Percentiles rank a stretch among this genome's conserved stretches.
These are phyloP conservation scores for Fusarium sp. DNA, from an alignment of 2,329 filamentous ascomycete genomes.

Conservation along the genomic window DNA sequence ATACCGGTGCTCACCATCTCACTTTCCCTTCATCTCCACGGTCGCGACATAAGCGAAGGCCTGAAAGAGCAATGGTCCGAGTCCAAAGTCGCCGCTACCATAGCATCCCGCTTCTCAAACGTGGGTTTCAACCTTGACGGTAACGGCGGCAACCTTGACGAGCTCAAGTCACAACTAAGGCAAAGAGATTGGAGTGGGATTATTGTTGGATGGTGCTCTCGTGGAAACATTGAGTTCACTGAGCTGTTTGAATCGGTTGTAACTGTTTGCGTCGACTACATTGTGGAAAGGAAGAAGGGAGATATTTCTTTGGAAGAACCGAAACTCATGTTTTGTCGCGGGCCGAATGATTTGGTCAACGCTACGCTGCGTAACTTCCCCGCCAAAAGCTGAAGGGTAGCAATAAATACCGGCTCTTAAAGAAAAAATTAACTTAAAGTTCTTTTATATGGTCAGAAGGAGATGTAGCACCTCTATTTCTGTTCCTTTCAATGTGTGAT, in stretches of 20 bases:
- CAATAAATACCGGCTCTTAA: too few species aligned
- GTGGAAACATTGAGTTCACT: constrained; percentile 12
- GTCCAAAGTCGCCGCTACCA: not conserved
- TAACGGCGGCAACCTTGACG: not conserved
- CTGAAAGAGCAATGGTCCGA: constrained; percentile 15
- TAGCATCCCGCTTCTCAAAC: constrained; percentile 7
- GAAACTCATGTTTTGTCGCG: constrained; percentile 22
- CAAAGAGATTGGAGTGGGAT: constrained; percentile 1
- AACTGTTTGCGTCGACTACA: not conserved
- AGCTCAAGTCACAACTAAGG: fast-evolving
- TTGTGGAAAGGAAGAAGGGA: not conserved
- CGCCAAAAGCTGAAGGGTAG: too few species aligned
- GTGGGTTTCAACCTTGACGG: constrained; percentile 17
- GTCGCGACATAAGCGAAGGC: not conserved
- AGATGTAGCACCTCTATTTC: too few species aligned
- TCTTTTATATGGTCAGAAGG: too few species aligned
- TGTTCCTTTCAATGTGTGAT: too few species aligned
- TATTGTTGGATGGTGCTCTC: constrained; percentile 18
- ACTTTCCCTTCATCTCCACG: constrained; percentile 10
- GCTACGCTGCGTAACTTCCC: constrained; percentile 19
- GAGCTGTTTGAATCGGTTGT: constrained; percentile 16
- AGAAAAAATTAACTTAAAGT: too few species aligned
- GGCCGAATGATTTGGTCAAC: constrained; percentile 8
- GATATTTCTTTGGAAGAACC: not conserved
- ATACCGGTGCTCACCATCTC: constrained; percentile 13